Conservation (phyloP, 495 filamentous ascomycete species). For the Chaetomium cochliodes region DNA sequence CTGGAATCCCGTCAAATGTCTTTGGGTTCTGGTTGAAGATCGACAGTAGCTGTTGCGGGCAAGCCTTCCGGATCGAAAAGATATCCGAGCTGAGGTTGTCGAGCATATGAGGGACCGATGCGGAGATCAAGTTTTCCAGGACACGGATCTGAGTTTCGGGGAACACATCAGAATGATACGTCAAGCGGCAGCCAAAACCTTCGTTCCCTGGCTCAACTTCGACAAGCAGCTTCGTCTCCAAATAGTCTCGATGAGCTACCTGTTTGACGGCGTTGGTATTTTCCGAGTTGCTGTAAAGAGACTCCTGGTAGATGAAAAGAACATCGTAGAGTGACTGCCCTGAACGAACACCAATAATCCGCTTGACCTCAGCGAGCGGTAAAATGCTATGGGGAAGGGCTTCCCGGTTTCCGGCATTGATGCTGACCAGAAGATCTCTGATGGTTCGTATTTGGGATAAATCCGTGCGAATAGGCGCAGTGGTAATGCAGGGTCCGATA, state of each 20-base stretch:
- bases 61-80: constrained; percentile 28
- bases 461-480: constrained; percentile 64
- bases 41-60: constrained; percentile 51
- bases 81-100: constrained; percentile 37
- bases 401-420: constrained; percentile 61
- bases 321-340: constrained; percentile 61
- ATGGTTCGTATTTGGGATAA: constrained; percentile 47
- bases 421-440: constrained; percentile 55
- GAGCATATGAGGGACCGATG: constrained; percentile 43
- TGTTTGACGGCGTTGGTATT: constrained; percentile 37
- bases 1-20: constrained; percentile 27
- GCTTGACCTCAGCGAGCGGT: constrained; percentile 66
- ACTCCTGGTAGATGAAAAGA: constrained; percentile 77
- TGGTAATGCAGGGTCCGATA: constrained; percentile 68
- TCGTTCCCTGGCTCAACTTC: constrained; percentile 63
- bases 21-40: constrained; percentile 36
- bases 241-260: constrained; percentile 57
- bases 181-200: constrained; percentile 58
- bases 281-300: constrained; percentile 41
- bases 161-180: constrained; percentile 41
- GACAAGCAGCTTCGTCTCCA: constrained; percentile 71
- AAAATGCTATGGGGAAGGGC: constrained; percentile 57
- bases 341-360: constrained; percentile 48
- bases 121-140: constrained; percentile 45
- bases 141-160: constrained; percentile 47